Base-by-base conservation (phyloP, 2,329 filamentous ascomycete species). In the Fonsecaea nubica region DNA sequence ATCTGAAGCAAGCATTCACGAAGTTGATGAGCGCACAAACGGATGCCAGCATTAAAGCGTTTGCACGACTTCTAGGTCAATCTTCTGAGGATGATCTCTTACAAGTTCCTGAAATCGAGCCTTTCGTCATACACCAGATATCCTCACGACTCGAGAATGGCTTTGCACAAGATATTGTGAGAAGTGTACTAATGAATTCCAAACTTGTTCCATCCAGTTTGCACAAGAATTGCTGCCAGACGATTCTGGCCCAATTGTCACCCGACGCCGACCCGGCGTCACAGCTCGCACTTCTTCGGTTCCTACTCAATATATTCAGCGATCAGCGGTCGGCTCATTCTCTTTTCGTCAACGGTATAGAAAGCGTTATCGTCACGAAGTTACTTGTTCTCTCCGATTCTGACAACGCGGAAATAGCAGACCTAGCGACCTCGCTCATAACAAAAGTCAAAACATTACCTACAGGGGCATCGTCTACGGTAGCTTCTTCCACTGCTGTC, bases 121-220 rank as follows among this genome's bases (percentile, higher is more conserved):
- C 42, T 5, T 66, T 74, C 48, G 74, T 77, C 58, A 74, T 81
- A n/a, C 75, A 78, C 63, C 78, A 75, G 55, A 70, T 81, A 15
- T 74, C 81, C 54, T 75, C 77, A 2, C 76, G 72, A 10, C 70
- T 81, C 18, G 74, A 79, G 63, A 50, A 56, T 5, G 48, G 38
- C 30, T 36, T 58, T 33, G 58, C 42, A 10, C 63, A 62, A 57
- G 32, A 33, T 15, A 35, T 63, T 35, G 52, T 77, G 59, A 71
- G 76, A n/a, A 76, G 80, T 58, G 63, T 79, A 12, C 72, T 74
- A 59, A 74, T 76, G 25, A 75, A 77, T 65, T 71, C 71, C 55
- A 75, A 77, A 21, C 72, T 82, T 54, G 72, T 73, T 7, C 72
- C 73, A 0, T 73, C 81, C 25, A 72, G 79, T 58, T 77, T 77